Evolutionary conservation across 2,329 filamentous ascomycete genomes (phyloP).

Genomic region (Aschersonia sp.): DNA sequence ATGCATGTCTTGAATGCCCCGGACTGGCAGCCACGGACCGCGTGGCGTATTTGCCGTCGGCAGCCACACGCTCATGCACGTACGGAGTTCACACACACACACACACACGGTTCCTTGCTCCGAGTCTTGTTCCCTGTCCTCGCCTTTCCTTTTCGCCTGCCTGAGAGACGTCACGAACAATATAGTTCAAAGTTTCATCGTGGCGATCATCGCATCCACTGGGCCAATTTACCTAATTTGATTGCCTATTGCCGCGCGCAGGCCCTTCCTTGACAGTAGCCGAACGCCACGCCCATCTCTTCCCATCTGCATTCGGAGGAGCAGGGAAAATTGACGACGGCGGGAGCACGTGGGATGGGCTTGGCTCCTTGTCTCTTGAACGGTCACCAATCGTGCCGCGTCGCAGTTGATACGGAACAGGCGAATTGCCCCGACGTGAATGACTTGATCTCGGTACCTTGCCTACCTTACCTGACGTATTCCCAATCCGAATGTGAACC

Average conservation of each 20-base stretch:
- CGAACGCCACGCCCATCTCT: no score
- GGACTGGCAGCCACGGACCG: background rate
- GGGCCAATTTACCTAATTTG: background rate
- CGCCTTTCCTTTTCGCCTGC: background rate
- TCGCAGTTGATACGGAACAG: background rate
- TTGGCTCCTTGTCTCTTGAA: background rate
- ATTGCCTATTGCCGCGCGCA: no score
- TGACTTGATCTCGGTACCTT: background rate
- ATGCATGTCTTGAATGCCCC: background rate
- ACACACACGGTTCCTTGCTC: background rate
- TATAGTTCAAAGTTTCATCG: background rate
- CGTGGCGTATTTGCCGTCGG: background rate
- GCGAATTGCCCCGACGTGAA: background rate
- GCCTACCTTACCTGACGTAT: background rate
- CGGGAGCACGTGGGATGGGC: no score
- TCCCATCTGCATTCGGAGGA: no score
- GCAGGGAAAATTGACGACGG: no score
- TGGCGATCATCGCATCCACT: background rate
- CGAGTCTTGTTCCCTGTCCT: no score
- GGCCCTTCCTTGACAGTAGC: no score
- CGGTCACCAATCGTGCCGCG: background rate
- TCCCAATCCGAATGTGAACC: background rate
- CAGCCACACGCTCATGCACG: background rate
- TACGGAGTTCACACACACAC: background rate
- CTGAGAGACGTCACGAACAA: background rate